These are phyloP conservation scores for Epichloe scottii DNA, from an alignment of 2,329 filamentous ascomycete genomes.

Conservation along the genomic window DNA sequence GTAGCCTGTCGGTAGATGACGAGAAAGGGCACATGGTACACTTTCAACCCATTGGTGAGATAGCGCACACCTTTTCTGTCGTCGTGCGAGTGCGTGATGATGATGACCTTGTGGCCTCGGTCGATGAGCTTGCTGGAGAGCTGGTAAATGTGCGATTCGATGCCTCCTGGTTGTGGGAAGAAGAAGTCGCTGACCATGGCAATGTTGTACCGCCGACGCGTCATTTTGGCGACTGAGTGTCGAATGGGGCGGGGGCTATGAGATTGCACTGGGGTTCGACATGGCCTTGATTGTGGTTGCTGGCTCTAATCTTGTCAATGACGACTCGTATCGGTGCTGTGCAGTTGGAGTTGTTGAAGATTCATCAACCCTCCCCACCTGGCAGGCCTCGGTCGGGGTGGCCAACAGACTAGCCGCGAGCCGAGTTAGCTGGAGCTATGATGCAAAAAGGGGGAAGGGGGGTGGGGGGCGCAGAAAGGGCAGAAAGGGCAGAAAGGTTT, in stretches of 20 bases:
- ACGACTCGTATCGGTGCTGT: neutral
- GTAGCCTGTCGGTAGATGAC: slow-evolving; percentile 89
- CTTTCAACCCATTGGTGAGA: slow-evolving; percentile 93
- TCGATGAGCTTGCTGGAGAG: slow-evolving; percentile 92
- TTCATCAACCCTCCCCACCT: too few species aligned
- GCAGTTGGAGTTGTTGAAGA: neutral
- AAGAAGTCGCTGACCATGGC: slow-evolving; percentile 99
- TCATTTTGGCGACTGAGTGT: slow-evolving; percentile 29
- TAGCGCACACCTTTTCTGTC: slow-evolving; percentile 87
- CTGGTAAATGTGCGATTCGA: slow-evolving; percentile 98
- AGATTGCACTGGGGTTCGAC: neutral
- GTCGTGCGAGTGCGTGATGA: slow-evolving; percentile 91
- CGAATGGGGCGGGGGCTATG: slow-evolving; percentile 5
- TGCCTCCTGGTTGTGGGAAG: slow-evolving; percentile 91
- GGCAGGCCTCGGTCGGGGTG: too few species aligned
- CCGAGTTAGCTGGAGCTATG: neutral
- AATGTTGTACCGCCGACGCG: slow-evolving; percentile 51
- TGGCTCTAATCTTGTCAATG: neutral
- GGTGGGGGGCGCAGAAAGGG: too few species aligned
- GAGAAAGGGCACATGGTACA: slow-evolving; percentile 94
- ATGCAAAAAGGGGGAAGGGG: neutral
- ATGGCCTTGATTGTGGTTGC: neutral
- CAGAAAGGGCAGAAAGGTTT: too few species aligned
- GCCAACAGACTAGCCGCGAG: neutral
- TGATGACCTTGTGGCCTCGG: slow-evolving; percentile 92